phyloP scores from a whole-genome alignment of 2,329 filamentous ascomycete genomes.

The Lachnellula cervina region DNA sequence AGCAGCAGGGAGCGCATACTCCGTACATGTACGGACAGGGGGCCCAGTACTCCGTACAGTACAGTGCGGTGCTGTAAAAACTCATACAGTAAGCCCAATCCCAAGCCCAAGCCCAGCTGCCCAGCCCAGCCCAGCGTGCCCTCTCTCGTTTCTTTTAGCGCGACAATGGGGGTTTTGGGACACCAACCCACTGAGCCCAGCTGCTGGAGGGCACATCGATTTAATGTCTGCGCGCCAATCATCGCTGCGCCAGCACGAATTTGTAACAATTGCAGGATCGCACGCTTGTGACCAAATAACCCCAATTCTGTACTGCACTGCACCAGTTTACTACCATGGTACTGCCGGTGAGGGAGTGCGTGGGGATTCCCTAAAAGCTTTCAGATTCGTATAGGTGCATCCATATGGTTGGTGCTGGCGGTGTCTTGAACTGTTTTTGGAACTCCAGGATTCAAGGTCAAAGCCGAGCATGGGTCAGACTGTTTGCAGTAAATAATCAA shows the following conservation, averaged over 20 bases:
- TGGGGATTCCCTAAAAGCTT: not conserved
- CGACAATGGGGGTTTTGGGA: constrained; percentile 10
- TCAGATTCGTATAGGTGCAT: not conserved
- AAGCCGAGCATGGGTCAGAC: not conserved
- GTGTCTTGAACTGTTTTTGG: not conserved
- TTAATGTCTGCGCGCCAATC: not conserved
- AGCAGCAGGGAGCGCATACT: not conserved
- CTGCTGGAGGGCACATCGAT: not conserved
- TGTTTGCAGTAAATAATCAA: constrained; percentile 19
- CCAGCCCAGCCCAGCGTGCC: not conserved
- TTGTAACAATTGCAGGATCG: not conserved
- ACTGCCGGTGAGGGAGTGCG: not conserved
- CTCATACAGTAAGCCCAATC: too few relatives aligned
- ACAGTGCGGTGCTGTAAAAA: not conserved
- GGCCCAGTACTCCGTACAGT: not conserved
- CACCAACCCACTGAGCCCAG: not conserved
- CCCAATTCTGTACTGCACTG: not conserved
- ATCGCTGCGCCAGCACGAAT: not conserved
- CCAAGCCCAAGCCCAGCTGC: not conserved
- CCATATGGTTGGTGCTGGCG: constrained; percentile 6
- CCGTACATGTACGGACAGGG: not conserved
- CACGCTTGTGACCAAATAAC: not conserved
- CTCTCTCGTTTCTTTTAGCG: constrained; percentile 2
- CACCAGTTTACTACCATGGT: not conserved
- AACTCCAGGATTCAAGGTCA: not conserved